Evolutionary conservation across 306 rosid species (phyloP).

Genomic region (Quercus suber): DNA sequence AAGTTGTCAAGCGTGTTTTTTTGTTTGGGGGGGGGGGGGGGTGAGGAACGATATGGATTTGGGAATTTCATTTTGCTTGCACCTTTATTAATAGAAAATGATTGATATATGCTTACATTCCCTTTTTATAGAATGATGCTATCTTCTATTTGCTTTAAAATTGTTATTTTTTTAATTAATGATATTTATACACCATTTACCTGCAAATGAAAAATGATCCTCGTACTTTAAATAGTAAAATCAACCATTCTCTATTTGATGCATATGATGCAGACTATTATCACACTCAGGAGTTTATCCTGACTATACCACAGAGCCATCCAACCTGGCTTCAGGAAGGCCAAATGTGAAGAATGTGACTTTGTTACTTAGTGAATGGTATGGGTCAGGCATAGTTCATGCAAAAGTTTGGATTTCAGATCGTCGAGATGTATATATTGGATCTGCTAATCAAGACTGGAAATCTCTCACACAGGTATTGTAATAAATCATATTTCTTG

Average conservation of each 20-base stretch:
- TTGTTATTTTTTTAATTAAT: too few species aligned
- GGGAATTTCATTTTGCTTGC: too few species aligned
- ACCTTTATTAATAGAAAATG: too few species aligned
- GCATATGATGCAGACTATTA: constrained; percentile 46
- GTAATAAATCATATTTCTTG: not conserved
- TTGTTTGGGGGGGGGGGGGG: too few species aligned
- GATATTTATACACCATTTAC: too few species aligned
- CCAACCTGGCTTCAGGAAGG: constrained; percentile 77
- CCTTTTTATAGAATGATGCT: too few species aligned
- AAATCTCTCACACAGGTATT: constrained; percentile 86
- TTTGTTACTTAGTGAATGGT: constrained; percentile 64
- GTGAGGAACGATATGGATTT: accelerated
- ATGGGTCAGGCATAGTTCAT: constrained; percentile 91
- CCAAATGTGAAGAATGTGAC: constrained; percentile 84
- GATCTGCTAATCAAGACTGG: constrained; percentile 97
- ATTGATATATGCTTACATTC: too few species aligned
- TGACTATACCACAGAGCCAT: constrained; percentile 52
- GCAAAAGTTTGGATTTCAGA: constrained; percentile 95
- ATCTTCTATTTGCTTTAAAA: too few species aligned
- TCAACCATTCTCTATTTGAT: not conserved
- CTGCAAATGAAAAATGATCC: too few species aligned
- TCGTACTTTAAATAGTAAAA: not conserved
- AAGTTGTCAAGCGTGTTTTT: too few species aligned
- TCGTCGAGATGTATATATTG: constrained; percentile 63
- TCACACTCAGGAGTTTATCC: constrained; percentile 94